phyloP scores from a whole-genome alignment of 176 grass and related monocot species.

The Musa beccarii region DNA sequence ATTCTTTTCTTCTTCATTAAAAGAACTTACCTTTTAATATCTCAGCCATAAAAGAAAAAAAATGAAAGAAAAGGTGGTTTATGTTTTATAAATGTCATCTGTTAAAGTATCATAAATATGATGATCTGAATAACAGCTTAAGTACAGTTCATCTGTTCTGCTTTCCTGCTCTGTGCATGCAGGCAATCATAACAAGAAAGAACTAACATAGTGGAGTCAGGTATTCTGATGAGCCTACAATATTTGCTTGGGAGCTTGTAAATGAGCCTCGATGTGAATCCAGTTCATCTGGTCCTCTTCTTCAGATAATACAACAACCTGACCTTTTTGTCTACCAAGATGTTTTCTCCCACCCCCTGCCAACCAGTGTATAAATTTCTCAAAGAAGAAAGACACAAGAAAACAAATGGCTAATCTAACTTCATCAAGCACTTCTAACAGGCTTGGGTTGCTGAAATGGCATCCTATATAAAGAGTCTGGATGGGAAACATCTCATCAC shows the following conservation, averaged over 20 bases:
- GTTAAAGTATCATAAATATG: neutral
- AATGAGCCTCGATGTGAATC: conserved; percentile 88
- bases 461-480: conserved; percentile 58
- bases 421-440: conserved; percentile 23
- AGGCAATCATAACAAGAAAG: conserved; percentile 75
- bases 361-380: neutral
- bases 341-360: no score
- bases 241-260: conserved; percentile 98
- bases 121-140: neutral
- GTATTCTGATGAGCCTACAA: conserved; percentile 82
- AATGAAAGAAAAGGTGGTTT: no score
- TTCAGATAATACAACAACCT: conserved; percentile 46
- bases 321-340: neutral
- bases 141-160: neutral
- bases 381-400: neutral
- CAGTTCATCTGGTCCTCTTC: conserved; percentile 58
- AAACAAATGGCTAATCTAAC: neutral
- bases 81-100: neutral
- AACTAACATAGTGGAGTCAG: conserved; percentile 83
- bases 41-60: no score
- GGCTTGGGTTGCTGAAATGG: conserved; percentile 89
- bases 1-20: no score
- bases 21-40: no score
- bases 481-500: conserved; percentile 74
- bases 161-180: conserved; percentile 5